Conservation (phyloP, 257 asterid species). For the Gentiana macrophylla region DNA sequence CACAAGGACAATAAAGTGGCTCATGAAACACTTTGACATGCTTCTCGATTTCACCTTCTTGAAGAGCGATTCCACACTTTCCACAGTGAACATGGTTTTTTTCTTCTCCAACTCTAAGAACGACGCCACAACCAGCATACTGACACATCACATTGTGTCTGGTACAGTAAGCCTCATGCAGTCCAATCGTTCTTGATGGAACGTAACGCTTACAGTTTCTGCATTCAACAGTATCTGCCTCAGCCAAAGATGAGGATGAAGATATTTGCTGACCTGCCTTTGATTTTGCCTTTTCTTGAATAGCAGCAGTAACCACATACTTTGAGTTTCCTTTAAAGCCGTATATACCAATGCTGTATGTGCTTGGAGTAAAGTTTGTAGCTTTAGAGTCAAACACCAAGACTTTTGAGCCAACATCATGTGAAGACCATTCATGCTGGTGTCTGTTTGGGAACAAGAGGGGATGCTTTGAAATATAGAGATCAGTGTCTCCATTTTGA, state of each 20-base stretch:
- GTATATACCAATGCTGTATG: constrained; percentile 62
- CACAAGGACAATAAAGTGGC: constrained; percentile 89
- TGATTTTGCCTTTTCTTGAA: constrained; percentile 39
- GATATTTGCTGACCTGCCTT: constrained; percentile 46
- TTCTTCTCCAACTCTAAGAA: constrained; percentile 69
- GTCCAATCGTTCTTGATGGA: constrained; percentile 64
- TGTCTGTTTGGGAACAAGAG: constrained; percentile 79
- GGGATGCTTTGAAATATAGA: constrained; percentile 81
- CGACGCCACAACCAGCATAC: constrained; percentile 74
- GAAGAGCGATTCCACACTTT: constrained; percentile 80
- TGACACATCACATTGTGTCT: constrained; percentile 72
- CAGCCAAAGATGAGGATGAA: constrained; percentile 30
- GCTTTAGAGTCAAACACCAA: constrained; percentile 63
- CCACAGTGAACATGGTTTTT: constrained; percentile 76
- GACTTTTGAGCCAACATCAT: constrained; percentile 77
- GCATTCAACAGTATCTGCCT: constrained; percentile 63
- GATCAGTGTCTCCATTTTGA: constrained; percentile 76
- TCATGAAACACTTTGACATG: constrained; percentile 91
- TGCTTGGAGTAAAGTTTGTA: constrained; percentile 46
- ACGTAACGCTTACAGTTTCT: constrained; percentile 62
- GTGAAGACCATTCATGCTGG: constrained; percentile 91
- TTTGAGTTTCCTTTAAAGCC: constrained; percentile 81
- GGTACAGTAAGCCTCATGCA: constrained; percentile 86
- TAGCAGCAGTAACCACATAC: constrained; percentile 35
- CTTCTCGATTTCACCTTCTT: constrained; percentile 70